Evolutionary conservation across 805 yeast species (phyloP), one percentile per base, ranked within the genome.

Genomic region (Cyberlindnera mississippiensis): DNA sequence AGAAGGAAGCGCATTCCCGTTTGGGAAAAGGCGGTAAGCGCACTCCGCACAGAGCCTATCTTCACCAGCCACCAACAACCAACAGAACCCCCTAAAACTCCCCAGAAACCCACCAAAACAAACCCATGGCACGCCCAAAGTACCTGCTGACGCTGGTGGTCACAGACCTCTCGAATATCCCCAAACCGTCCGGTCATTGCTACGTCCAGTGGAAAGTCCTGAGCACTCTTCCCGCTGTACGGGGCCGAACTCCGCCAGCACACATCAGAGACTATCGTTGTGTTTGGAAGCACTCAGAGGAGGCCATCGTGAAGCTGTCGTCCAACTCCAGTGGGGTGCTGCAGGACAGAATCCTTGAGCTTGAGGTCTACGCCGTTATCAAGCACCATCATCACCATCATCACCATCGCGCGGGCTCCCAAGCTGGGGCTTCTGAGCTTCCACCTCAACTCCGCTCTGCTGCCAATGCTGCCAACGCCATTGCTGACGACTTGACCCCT

Each of bases 161-260:
- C 36, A 73, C 76, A 41, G 95, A 86, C 49, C 66, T 91, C 35
- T 73, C 82, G n/a, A 90, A 90, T 55, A 75, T 91, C 22, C 98
- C 98, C 2, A 89, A 85, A 50, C 70, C 82, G 1, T 67, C 79
- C 3, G 95, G 95, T 0, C 58, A 67, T 28, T 79, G 91, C 51
- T 79, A 62, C 48, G 75, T 88, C 15, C 78, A 80, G 44, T 74
- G 90, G 74, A 69, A 67, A 33, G 65, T 85, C 9, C 69, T 71
- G 41, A 88, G 83, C 47, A 66, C 76, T 4, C 36, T 67, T 39
- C 51, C 64, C 33, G 63, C 68, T n/a, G 51, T 71, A 4, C 61
- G 69, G 38, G 78, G 78, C 5, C 43, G 45, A 19, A 78, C 88
- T 0, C 63, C 63, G 2, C 60, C 63, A 18, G 67, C 59, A 0